Evolutionary conservation across 2,329 filamentous ascomycete species (phyloP), one percentile per base, ranked within the genome.

Genomic region (Stagonosporopsis cucurbitacearum): DNA sequence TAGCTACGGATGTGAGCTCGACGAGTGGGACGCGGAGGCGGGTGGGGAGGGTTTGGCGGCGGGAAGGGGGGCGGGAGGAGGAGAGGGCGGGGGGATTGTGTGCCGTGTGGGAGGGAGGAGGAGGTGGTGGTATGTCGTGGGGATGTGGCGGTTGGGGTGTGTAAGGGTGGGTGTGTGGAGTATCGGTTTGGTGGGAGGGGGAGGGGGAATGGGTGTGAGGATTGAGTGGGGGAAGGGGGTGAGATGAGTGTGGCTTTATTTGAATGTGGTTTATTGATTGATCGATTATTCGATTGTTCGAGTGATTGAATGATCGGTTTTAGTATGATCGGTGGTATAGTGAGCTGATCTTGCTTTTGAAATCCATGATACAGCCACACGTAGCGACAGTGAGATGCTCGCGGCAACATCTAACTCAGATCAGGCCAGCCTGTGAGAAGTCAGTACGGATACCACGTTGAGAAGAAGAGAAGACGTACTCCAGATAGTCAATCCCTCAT

Each of bases 401-500:
- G 7, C 11, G 4, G 28, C n/a, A 23, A 33, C 17, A 9, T 41
- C 39, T 33, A 56, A 7, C 36, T 12, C 37, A 56, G 22, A 28
- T 48, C 53, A 7, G 53, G 53, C 53, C 53, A 56, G 20, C 53
- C 53, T 56, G 43, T 2, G n/a, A 6, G 8, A 1, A 7, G 30
- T 56, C 9, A 56, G 42, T 43, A 19, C 17, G 7, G 5, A 28
- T 3, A 2, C 13, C 11, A 1, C 26, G 20, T 12, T 17, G 9
- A n/a, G 9, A 6, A n/a, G 19, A 22, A 4, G 9, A 2, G 13
- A 0, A 25, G 20, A 62, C 78, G 74, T 64, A 81, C 80, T 78
- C 65, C 78, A 81, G 15, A 61, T 63, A 0, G 77, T 80, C 57
- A 73, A 59, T 51, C 78, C 75, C 25, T 66, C 63, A 60, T 79